phyloP scores from a whole-genome alignment of 176 grass and related monocot genomes.

The Rhynchospora pubera region DNA sequence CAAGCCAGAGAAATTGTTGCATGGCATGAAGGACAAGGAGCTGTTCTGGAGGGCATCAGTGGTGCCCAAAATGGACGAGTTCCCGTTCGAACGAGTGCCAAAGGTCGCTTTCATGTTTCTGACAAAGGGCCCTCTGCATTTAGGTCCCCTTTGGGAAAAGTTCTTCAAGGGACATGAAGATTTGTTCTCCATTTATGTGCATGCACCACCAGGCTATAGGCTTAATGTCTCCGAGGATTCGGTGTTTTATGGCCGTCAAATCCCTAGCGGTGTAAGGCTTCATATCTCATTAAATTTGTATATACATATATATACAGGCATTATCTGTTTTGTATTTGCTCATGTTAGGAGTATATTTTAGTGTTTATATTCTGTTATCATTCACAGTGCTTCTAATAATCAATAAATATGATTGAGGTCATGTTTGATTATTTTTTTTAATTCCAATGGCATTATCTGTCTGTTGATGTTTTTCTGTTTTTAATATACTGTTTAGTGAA shows the following conservation, averaged over 20 bases:
- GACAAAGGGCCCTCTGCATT: slow-evolving; percentile 46
- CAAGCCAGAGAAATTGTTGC: slow-evolving; percentile 54
- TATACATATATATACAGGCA: not conserved
- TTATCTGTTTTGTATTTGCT: not conserved
- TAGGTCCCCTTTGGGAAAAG: slow-evolving; percentile 74
- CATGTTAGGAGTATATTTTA: not conserved
- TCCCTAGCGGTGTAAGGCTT: slow-evolving; percentile 69
- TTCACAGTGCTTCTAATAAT: not conserved
- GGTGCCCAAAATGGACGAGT: slow-evolving; percentile 37
- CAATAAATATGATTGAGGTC: not conserved
- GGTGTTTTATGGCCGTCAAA: slow-evolving; percentile 62
- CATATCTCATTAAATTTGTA: not conserved
- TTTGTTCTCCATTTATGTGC: slow-evolving; percentile 68
- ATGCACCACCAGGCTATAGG: slow-evolving; percentile 40
- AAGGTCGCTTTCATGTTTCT: slow-evolving; percentile 90
- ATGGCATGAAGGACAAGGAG: slow-evolving; percentile 73
- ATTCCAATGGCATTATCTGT: not conserved
- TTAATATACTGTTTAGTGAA: not conserved
- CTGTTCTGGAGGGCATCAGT: slow-evolving; percentile 80
- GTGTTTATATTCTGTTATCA: not conserved
- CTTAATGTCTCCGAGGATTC: slow-evolving; percentile 53
- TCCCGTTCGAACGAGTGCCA: slow-evolving; percentile 60
- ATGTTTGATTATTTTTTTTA: not conserved
- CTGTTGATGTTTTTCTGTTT: not conserved
- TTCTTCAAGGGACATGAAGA: slow-evolving; percentile 68